A percentile compares a stretch with the other conserved stretches of the same genome.
phyloP scores from a whole-genome alignment of 2,329 filamentous ascomycete species.

The Aspergillus melleus region DNA sequence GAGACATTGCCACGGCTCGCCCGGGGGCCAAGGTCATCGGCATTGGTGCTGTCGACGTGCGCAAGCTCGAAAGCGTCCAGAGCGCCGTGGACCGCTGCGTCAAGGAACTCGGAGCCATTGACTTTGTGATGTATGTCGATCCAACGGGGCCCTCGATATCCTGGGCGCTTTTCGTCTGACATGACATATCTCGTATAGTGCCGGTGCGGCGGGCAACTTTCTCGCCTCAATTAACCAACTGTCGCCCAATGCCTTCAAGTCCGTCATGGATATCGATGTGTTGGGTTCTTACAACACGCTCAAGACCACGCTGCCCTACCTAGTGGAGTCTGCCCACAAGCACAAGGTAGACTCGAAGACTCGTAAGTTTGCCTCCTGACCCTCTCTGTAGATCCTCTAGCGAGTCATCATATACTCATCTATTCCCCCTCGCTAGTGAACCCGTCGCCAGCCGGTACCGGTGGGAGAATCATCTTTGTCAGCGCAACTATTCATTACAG shows the following conservation, averaged over 20 bases:
- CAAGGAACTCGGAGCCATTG: conserved; percentile 80
- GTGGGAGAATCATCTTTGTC: conserved; percentile 84
- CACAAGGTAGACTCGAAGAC: conserved; percentile 61
- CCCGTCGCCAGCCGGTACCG: conserved; percentile 55
- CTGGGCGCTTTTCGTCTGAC: not conserved
- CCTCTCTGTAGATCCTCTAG: not conserved
- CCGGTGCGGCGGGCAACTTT: conserved; percentile 95
- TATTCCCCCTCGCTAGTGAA: conserved; percentile 17
- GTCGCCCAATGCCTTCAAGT: conserved; percentile 86
- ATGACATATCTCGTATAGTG: conserved; percentile 52
- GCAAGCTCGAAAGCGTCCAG: conserved; percentile 67
- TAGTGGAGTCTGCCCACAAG: conserved; percentile 70
- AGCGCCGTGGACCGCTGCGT: conserved; percentile 76
- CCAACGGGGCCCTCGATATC: not conserved
- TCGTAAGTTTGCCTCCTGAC: conserved; percentile 29
- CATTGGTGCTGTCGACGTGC: conserved; percentile 73
- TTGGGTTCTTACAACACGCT: conserved; percentile 92
- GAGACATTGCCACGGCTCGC: conserved; percentile 77
- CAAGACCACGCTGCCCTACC: conserved; percentile 83
- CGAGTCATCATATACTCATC: conserved; percentile 8
- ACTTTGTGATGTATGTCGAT: conserved; percentile 79
- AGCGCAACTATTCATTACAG: conserved; percentile 91
- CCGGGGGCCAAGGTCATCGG: conserved; percentile 81
- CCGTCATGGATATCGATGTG: conserved; percentile 95
- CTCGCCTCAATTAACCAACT: conserved; percentile 80